Conservation (phyloP, 192 early-diverging fungal genomes). For the Podila epigama region DNA sequence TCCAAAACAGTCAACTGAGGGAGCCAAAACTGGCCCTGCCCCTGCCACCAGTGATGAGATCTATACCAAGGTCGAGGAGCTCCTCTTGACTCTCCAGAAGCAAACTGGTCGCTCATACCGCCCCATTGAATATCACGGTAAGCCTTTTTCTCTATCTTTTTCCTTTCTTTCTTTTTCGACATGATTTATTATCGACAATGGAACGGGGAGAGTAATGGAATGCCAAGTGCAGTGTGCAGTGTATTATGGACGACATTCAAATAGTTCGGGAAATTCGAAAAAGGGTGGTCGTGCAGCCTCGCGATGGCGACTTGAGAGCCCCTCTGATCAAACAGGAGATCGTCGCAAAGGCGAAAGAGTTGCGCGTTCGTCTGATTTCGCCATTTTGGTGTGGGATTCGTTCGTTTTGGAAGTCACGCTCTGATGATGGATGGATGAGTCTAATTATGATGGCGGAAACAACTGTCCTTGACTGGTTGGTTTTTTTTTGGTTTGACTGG, state of each 20-base stretch:
- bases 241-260: no score
- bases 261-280: no score
- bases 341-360: no score
- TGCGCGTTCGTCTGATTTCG: no score
- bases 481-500: neutral
- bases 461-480: no score
- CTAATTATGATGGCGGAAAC: no score
- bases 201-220: neutral
- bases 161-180: neutral
- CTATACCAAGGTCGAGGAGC: slow-evolving; percentile 58
- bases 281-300: no score
- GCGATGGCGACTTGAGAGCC: no score
- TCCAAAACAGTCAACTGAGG: slow-evolving; percentile 5
- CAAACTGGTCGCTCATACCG: slow-evolving; percentile 67
- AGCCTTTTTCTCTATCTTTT: slow-evolving; percentile 8
- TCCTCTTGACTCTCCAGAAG: slow-evolving; percentile 27
- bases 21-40: neutral
- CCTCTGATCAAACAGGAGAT: no score
- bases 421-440: no score
- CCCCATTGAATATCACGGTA: slow-evolving; percentile 74
- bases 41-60: slow-evolving; percentile 54
- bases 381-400: no score
- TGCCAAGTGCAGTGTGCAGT: neutral
- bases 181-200: neutral
- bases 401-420: no score